Conservation (phyloP, 73 alveolate genomes). For the Tetrahymena thermophila region DNA sequence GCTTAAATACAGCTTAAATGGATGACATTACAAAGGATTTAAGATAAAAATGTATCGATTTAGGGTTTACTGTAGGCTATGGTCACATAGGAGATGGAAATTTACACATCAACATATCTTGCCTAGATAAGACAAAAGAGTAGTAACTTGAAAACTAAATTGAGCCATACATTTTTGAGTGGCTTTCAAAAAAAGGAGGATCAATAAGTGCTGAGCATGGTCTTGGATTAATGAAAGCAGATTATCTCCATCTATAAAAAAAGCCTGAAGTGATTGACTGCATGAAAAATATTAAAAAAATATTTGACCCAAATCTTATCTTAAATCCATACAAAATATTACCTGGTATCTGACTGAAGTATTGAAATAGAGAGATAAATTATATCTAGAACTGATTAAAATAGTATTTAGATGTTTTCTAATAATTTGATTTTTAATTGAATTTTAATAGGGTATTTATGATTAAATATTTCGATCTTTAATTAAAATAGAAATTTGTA, state of each 20-base stretch:
- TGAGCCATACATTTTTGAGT: slow-evolving; percentile 5
- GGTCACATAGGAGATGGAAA: slow-evolving; percentile 48
- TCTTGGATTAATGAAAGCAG: slow-evolving; percentile 9
- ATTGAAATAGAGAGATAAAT: too few relatives aligned
- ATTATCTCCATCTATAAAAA: neutral
- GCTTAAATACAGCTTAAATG: slow-evolving; percentile 23
- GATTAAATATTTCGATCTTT: too few relatives aligned
- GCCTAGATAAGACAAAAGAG: neutral
- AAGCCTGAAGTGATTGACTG: neutral
- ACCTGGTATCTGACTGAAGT: neutral
- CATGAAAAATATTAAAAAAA: neutral
- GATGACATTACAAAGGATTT: slow-evolving; percentile 5
- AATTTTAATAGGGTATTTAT: too few relatives aligned
- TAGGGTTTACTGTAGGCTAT: slow-evolving; percentile 2
- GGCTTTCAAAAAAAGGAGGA: slow-evolving; percentile 9
- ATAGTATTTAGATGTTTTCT: neutral
- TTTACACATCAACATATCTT: slow-evolving; percentile 23
- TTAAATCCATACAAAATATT: slow-evolving; percentile 5
- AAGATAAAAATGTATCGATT: neutral
- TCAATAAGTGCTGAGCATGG: slow-evolving; percentile 50
- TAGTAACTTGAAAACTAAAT: neutral
- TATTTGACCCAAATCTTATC: slow-evolving; percentile 32
- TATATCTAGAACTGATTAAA: too few relatives aligned
- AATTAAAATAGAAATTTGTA: too few relatives aligned
- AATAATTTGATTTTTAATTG: neutral